Evolutionary conservation across 1,284 basidiomycete species (phyloP).

Genomic region (Tylopilus sp.): DNA sequence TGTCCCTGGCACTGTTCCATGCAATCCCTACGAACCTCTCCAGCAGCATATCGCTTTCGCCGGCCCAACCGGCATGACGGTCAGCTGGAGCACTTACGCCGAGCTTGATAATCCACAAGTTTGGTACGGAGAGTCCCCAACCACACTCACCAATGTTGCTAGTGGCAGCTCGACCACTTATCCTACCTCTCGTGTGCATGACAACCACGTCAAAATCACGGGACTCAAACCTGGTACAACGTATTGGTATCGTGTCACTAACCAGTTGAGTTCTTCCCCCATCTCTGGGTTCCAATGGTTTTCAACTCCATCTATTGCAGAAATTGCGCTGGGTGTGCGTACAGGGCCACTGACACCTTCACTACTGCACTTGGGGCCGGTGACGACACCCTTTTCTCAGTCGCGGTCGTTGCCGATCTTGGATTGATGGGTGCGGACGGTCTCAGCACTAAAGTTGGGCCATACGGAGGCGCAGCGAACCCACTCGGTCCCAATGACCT

Average conservation of each 20-base stretch:
- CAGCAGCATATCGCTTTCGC: conserved; percentile 28
- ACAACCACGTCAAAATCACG: conserved; percentile 32
- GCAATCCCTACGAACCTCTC: conserved; percentile 30
- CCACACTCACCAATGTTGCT: conserved; percentile 18
- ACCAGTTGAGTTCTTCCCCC: conserved; percentile 21
- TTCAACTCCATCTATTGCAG: conserved; percentile 9
- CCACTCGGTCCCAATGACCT: conserved; percentile 27
- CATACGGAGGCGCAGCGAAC: conserved; percentile 22
- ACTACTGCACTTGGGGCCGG: conserved; percentile 25
- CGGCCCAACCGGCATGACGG: conserved; percentile 26
- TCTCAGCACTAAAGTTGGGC: conserved; percentile 32
- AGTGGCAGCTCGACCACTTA: conserved; percentile 26
- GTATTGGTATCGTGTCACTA: conserved; percentile 31
- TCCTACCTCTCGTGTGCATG: conserved; percentile 25
- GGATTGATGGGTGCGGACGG: conserved; percentile 31
- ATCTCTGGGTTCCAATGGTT: neutral
- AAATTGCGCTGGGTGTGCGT: conserved; percentile 31
- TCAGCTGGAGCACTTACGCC: conserved; percentile 27
- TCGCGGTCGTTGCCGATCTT: conserved; percentile 31
- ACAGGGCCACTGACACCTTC: conserved; percentile 26
- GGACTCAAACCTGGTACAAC: conserved; percentile 23
- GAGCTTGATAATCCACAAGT: conserved; percentile 27
- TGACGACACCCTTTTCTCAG: conserved; percentile 17
- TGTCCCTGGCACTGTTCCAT: conserved; percentile 28
- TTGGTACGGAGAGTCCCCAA: conserved; percentile 25